Conservation (phyloP, 441 rosid genomes). For the Melastoma candidum region DNA sequence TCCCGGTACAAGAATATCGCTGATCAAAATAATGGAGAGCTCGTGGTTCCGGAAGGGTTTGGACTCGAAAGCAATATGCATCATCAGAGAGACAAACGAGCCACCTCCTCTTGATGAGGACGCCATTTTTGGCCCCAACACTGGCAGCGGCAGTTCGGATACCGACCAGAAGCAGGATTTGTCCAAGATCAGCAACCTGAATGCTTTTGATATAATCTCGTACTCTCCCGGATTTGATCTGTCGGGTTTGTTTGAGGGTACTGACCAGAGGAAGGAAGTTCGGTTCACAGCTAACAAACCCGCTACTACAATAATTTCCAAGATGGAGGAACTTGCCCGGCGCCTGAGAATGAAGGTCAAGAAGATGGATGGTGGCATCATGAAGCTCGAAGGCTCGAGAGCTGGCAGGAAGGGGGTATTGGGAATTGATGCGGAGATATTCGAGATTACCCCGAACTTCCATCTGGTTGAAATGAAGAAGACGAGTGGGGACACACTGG, state of each 20-base stretch:
- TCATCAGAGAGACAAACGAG: slow-evolving; percentile 28
- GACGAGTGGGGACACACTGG: slow-evolving; percentile 60
- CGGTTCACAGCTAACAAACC: slow-evolving; percentile 53
- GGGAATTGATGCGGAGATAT: slow-evolving; percentile 65
- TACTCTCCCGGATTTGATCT: slow-evolving; percentile 69
- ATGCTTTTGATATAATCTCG: slow-evolving; percentile 83
- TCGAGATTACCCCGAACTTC: slow-evolving; percentile 59
- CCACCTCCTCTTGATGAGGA: slow-evolving; percentile 24
- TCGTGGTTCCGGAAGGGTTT: slow-evolving; percentile 69
- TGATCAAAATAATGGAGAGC: slow-evolving; percentile 57
- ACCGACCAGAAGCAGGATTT: slow-evolving; percentile 30
- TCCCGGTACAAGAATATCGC: slow-evolving; percentile 56
- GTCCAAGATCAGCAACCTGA: slow-evolving; percentile 47
- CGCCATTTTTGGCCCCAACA: slow-evolving; percentile 17
- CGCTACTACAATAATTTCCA: slow-evolving; percentile 42
- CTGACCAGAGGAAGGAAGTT: slow-evolving; percentile 50
- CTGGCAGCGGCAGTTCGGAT: slow-evolving; percentile 5
- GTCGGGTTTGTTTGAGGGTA: slow-evolving; percentile 63
- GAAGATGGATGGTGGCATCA: slow-evolving; percentile 50
- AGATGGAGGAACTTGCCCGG: slow-evolving; percentile 53
- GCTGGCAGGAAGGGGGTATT: slow-evolving; percentile 53
- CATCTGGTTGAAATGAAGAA: slow-evolving; percentile 79
- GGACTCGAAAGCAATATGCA: slow-evolving; percentile 10
- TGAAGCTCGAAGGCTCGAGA: slow-evolving; percentile 53
- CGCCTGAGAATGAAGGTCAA: slow-evolving; percentile 47